Percentiles rank a stretch among this genome's conserved stretches.
Conservation (phyloP, 2,329 filamentous ascomycete species). For the Penicillium sp. region DNA sequence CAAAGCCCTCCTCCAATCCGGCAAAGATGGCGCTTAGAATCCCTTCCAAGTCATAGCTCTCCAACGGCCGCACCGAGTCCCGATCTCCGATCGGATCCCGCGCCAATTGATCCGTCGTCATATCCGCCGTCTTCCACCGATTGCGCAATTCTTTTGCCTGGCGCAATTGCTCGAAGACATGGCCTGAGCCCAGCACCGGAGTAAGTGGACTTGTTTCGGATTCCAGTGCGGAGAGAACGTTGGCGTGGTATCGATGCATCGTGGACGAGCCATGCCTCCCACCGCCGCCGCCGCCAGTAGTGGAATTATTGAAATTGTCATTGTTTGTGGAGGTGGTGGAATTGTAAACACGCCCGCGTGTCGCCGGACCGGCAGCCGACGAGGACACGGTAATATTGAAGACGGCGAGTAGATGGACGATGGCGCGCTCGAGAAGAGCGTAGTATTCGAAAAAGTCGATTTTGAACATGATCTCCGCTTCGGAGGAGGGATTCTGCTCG, state of each 20-base stretch:
- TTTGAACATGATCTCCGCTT: slow-evolving; percentile 65
- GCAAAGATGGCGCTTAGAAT: slow-evolving; percentile 54
- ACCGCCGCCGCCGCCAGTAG: too few species aligned
- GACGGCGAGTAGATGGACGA: slow-evolving; percentile 61
- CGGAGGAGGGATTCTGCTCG: neutral
- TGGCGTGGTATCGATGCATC: slow-evolving; percentile 61
- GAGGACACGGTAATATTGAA: slow-evolving; percentile 52
- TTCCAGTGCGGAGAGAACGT: slow-evolving; percentile 59
- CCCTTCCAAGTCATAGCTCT: slow-evolving; percentile 55
- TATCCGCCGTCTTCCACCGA: slow-evolving; percentile 63
- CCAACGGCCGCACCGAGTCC: slow-evolving; percentile 38
- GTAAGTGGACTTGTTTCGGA: slow-evolving; percentile 53
- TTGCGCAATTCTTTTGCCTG: slow-evolving; percentile 66
- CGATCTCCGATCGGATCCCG: slow-evolving; percentile 21
- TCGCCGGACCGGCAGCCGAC: neutral
- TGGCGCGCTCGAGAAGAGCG: slow-evolving; percentile 62
- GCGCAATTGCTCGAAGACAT: slow-evolving; percentile 54
- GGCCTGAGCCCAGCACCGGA: slow-evolving; percentile 48
- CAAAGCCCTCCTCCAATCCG: slow-evolving; percentile 55
- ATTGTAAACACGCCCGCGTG: neutral
- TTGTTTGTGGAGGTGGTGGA: slow-evolving; percentile 1
- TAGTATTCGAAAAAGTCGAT: slow-evolving; percentile 75
- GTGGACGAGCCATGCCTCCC: slow-evolving; percentile 1
- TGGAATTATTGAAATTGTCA: neutral
- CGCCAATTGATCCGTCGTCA: slow-evolving; percentile 28